A percentile compares a stretch with the other conserved stretches of the same genome.
These are phyloP conservation scores for Phytophthora vignae DNA, from an alignment of 352 stramenopile species.

Conservation along the genomic window DNA sequence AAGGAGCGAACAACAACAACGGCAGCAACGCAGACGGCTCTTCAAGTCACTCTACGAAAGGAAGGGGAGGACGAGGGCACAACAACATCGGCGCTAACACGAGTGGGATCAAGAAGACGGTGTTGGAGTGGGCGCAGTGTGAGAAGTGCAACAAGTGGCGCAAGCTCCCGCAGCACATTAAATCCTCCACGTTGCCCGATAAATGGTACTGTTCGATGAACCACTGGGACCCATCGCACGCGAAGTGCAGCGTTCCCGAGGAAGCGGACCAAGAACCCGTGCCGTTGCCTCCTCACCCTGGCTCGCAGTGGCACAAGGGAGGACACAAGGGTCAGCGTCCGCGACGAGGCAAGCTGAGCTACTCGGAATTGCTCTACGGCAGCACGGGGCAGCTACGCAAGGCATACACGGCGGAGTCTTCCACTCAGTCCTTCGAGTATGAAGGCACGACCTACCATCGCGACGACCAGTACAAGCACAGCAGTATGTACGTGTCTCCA, in stretches of 20 bases:
- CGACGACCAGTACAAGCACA: slow-evolving; percentile 84
- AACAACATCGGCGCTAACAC: slow-evolving; percentile 9
- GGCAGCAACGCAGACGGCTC: slow-evolving; percentile 7
- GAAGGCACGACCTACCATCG: slow-evolving; percentile 72
- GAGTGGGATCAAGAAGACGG: slow-evolving; percentile 71
- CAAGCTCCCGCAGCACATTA: slow-evolving; percentile 92
- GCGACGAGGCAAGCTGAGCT: slow-evolving; percentile 82
- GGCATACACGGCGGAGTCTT: slow-evolving; percentile 83
- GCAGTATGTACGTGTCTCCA: slow-evolving; percentile 82
- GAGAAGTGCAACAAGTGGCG: slow-evolving; percentile 97
- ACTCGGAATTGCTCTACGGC: slow-evolving; percentile 82
- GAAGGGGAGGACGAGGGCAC: slow-evolving; percentile 28
- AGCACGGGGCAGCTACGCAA: slow-evolving; percentile 85
- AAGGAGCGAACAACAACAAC: slow-evolving; percentile 16
- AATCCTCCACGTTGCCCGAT: slow-evolving; percentile 93
- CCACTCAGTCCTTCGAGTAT: slow-evolving; percentile 81
- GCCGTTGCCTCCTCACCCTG: slow-evolving; percentile 41
- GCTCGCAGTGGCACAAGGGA: slow-evolving; percentile 71
- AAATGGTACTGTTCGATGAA: slow-evolving; percentile 98
- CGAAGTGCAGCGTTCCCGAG: slow-evolving; percentile 75
- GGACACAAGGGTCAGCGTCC: slow-evolving; percentile 44
- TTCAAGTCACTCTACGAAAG: slow-evolving; percentile 21
- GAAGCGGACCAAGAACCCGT: slow-evolving; percentile 83
- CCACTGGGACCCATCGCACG: slow-evolving; percentile 89
- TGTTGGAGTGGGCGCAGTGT: slow-evolving; percentile 96